phyloP scores from a whole-genome alignment of 768 basidiomycete genomes.

The Lactifluus hygrophoroides region DNA sequence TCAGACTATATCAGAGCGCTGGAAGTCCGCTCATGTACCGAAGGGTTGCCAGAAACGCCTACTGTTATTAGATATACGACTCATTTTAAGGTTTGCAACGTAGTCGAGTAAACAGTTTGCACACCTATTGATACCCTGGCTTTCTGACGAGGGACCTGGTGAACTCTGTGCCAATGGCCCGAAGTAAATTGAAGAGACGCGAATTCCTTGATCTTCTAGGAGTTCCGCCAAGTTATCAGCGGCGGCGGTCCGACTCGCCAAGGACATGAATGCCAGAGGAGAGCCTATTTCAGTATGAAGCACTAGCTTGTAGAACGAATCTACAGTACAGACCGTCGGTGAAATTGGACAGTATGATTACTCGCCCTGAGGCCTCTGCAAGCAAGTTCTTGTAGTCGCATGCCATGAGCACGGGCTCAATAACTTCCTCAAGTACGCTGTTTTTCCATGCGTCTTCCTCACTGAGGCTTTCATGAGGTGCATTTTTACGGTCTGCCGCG shows the following conservation, averaged over 20 bases:
- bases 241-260: neutral
- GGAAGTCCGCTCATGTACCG: constrained; percentile 1
- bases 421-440: constrained; percentile 21
- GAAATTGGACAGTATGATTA: constrained; percentile 25
- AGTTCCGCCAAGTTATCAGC: constrained; percentile 7
- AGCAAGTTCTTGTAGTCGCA: constrained; percentile 26
- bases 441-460: constrained; percentile 19
- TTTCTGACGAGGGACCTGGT: neutral
- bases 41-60: neutral
- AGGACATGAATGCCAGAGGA: constrained; percentile 2
- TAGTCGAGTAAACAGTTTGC: neutral
- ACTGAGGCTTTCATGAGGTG: neutral
- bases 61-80: neutral
- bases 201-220: constrained; percentile 8
- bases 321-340: constrained; percentile 5
- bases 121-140: neutral
- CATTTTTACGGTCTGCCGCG: neutral
- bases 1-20: neutral
- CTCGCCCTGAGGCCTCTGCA: constrained; percentile 25
- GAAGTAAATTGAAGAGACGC: constrained; percentile 10
- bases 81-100: neutral
- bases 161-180: constrained; percentile 1
- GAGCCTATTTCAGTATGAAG: neutral
- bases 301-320: neutral
- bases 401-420: constrained; percentile 25